Conservation (phyloP, 106 monocot genomes). For the Dioscorea dumetorum region DNA sequence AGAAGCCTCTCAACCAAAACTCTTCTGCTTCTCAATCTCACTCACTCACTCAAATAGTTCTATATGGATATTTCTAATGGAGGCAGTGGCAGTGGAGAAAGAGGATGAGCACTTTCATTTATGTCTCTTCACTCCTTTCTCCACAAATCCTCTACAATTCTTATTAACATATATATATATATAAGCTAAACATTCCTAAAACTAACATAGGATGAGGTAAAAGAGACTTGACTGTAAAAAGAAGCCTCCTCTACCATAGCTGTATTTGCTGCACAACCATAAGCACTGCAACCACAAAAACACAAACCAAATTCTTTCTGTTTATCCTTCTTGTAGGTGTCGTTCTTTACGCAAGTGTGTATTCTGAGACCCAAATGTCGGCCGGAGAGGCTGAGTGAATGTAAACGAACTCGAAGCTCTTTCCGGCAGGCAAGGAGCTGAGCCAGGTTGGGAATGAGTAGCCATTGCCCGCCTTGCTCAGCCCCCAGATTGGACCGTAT, state of each 20-base stretch:
- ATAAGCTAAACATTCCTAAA: neutral
- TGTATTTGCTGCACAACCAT: conserved; percentile 1
- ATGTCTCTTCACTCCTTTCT: conserved; percentile 64
- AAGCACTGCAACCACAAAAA: neutral
- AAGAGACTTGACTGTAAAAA: conserved; percentile 11
- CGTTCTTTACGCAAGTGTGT: conserved; percentile 30
- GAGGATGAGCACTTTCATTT: conserved; percentile 53
- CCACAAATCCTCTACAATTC: conserved; percentile 12
- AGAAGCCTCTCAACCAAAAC: too few relatives aligned
- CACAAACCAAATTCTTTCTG: neutral
- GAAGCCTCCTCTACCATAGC: conserved; percentile 7
- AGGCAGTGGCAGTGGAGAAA: conserved; percentile 39
- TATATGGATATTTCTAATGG: too few relatives aligned
- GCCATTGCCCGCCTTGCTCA: conserved; percentile 34
- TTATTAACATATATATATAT: conserved; percentile 13
- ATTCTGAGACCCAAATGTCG: conserved; percentile 37
- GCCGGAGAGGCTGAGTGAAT: conserved; percentile 51
- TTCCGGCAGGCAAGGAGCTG: conserved; percentile 40
- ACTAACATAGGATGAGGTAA: conserved; percentile 2
- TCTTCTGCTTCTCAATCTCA: too few relatives aligned
- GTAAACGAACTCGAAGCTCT: conserved; percentile 70
- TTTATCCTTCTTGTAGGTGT: neutral
- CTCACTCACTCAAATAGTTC: too few relatives aligned
- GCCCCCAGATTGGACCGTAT: conserved; percentile 59
- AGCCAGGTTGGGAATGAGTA: conserved; percentile 53